These are phyloP conservation scores for Dactylellina leptospora DNA, from an alignment of 2,329 filamentous ascomycete genomes.

Conservation along the genomic window DNA sequence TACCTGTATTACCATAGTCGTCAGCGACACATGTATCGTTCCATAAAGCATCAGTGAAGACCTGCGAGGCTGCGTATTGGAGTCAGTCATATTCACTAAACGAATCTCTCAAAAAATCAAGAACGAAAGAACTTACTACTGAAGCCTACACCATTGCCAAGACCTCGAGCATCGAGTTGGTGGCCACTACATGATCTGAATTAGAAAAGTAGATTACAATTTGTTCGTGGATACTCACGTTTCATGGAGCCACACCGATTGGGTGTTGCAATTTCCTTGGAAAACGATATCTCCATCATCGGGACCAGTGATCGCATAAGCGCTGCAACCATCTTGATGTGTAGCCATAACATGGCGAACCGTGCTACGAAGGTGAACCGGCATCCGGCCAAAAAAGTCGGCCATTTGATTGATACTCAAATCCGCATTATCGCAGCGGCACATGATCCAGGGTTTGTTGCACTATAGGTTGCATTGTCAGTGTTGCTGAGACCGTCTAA, in stretches of 20 bases:
- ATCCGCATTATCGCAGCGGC: constrained; percentile 42
- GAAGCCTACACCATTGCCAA: constrained; percentile 23
- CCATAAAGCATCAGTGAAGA: constrained; percentile 26
- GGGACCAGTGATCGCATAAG: constrained; percentile 38
- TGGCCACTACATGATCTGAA: constrained; percentile 18
- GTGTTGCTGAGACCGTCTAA: too few species aligned
- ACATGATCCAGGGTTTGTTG: constrained; percentile 29
- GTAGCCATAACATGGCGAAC: constrained; percentile 37
- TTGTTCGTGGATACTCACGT: constrained; percentile 15
- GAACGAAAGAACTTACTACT: constrained; percentile 20
- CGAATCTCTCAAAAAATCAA: background rate
- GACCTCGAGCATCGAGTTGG: constrained; percentile 35
- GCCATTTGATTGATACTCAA: constrained; percentile 43
- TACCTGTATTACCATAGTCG: constrained; percentile 42
- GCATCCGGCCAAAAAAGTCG: constrained; percentile 42
- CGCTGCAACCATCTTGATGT: constrained; percentile 31
- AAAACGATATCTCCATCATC: constrained; percentile 44
- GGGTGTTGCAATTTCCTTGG: constrained; percentile 41
- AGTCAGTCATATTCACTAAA: background rate
- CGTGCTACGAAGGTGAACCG: constrained; percentile 35
- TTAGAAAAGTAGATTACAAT: background rate
- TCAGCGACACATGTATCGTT: constrained; percentile 35
- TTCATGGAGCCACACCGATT: constrained; percentile 36
- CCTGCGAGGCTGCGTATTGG: constrained; percentile 3
- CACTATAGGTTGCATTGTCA: constrained; percentile 1